Evolutionary conservation across 2,329 filamentous ascomycete species (phyloP).

Genomic region (Aspergillus ochraceus): DNA sequence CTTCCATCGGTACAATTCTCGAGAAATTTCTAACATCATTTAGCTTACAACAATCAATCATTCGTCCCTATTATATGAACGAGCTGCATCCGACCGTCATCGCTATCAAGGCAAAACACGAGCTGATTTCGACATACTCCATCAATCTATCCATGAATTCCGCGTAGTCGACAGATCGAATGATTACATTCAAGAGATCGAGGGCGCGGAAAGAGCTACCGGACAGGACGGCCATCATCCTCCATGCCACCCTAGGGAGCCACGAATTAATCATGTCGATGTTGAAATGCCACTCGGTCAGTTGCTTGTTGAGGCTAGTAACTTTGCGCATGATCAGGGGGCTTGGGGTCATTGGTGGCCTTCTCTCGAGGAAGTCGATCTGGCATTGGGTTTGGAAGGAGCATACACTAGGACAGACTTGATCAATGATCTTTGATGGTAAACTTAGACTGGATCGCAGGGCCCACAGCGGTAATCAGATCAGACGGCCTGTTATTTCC

Average conservation of each 20-base stretch:
- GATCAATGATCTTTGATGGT: no score
- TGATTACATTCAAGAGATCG: slow-evolving; percentile 1
- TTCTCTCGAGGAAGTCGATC: background rate
- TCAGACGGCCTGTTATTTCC: no score
- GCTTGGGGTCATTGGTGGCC: slow-evolving; percentile 5
- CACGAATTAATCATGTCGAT: background rate
- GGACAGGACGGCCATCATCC: background rate
- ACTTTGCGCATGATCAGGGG: background rate
- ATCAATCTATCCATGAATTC: slow-evolving; percentile 3
- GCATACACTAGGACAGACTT: no score
- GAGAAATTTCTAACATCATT: background rate
- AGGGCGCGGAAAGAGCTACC: background rate
- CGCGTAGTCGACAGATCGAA: slow-evolving; percentile 1
- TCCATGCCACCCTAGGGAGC: background rate
- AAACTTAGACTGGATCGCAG: no score
- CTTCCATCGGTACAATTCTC: no score
- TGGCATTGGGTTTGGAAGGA: background rate
- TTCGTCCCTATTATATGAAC: background rate
- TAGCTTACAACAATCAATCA: background rate
- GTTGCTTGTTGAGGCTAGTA: background rate
- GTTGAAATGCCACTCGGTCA: background rate
- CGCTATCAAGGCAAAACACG: background rate
- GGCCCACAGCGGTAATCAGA: no score
- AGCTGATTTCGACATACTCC: background rate
- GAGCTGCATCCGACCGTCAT: background rate